phyloP scores from a whole-genome alignment of 1,139 yeast genomes.

The Eremothecium gossypii region DNA sequence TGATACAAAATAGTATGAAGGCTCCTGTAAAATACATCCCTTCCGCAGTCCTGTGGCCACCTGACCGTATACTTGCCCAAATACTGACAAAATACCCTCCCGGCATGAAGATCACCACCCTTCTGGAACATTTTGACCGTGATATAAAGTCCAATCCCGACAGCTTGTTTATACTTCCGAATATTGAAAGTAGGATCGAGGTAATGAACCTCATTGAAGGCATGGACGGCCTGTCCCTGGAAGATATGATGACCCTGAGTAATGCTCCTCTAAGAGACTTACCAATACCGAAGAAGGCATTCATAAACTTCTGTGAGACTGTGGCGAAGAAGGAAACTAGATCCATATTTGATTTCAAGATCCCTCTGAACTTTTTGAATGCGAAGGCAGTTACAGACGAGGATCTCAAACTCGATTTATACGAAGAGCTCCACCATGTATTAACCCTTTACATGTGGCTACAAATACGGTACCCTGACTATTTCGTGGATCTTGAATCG shows the following conservation, averaged over 20 bases:
- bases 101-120: constrained; percentile 36
- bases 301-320: constrained; percentile 25
- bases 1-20: constrained; percentile 38
- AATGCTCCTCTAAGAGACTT: constrained; percentile 46
- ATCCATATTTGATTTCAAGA: constrained; percentile 27
- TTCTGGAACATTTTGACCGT: constrained; percentile 41
- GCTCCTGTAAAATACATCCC: constrained; percentile 39
- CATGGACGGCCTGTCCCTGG: constrained; percentile 31
- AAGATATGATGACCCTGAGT: constrained; percentile 49
- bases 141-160: constrained; percentile 31
- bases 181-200: constrained; percentile 35
- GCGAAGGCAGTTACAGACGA: constrained; percentile 21
- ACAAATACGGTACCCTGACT: constrained; percentile 74
- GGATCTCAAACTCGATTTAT: constrained; percentile 36
- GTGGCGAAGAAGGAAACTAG: constrained; percentile 26
- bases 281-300: constrained; percentile 27
- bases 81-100: constrained; percentile 39
- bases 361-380: constrained; percentile 27
- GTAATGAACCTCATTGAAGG: constrained; percentile 39
- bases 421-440: constrained; percentile 65
- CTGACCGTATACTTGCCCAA: constrained; percentile 43
- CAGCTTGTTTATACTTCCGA: constrained; percentile 21
- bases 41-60: constrained; percentile 64
- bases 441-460: constrained; percentile 76
- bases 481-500: constrained; percentile 67